A percentile compares a stretch with the other conserved stretches of the same genome.
These are phyloP conservation scores for Colletotrichum tabaci DNA, from an alignment of 2,329 filamentous ascomycete species.

Conservation along the genomic window DNA sequence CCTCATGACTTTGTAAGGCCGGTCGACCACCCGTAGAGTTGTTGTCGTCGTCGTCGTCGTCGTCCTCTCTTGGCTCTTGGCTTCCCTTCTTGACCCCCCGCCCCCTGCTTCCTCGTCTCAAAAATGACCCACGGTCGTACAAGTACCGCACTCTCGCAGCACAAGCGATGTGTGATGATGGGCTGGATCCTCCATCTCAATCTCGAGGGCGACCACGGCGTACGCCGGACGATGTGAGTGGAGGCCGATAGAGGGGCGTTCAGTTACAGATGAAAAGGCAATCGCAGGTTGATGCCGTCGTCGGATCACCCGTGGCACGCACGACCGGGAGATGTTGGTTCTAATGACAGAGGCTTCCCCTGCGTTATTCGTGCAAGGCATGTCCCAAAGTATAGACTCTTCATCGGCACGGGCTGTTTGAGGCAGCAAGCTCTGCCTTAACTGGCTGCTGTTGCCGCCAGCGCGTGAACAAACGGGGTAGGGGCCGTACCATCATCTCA, in stretches of 20 bases:
- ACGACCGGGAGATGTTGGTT: conserved; percentile 6
- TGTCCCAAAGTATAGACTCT: conserved; percentile 12
- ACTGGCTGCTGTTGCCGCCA: conserved; percentile 20
- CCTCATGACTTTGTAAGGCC: conserved; percentile 26
- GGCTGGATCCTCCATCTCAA: conserved; percentile 21
- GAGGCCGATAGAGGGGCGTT: conserved; percentile 4
- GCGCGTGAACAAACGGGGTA: not conserved
- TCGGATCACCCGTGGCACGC: not conserved
- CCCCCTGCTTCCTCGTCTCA: conserved; percentile 1
- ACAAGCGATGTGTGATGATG: conserved; percentile 2
- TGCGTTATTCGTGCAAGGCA: conserved; percentile 17
- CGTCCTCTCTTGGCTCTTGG: conserved; percentile 22
- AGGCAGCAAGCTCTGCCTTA: conserved; percentile 35
- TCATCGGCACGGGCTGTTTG: conserved; percentile 31
- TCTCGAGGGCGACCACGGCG: conserved; percentile 15
- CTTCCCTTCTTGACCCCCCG: conserved; percentile 1
- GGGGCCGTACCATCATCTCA: conserved; percentile 11
- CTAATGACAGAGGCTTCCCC: conserved; percentile 15
- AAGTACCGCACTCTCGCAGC: not conserved
- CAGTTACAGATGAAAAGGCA: conserved; percentile 30
- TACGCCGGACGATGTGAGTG: conserved; percentile 4
- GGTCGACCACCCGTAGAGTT: not conserved
- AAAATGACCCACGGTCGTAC: no score
- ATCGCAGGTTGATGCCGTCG: conserved; percentile 26
- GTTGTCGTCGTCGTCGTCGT: conserved; percentile 24